Percentiles rank a stretch among this genome's conserved stretches.
These are phyloP conservation scores for Pestalotiopsis sp. DNA, from an alignment of 2,329 filamentous ascomycete genomes.

Conservation along the genomic window DNA sequence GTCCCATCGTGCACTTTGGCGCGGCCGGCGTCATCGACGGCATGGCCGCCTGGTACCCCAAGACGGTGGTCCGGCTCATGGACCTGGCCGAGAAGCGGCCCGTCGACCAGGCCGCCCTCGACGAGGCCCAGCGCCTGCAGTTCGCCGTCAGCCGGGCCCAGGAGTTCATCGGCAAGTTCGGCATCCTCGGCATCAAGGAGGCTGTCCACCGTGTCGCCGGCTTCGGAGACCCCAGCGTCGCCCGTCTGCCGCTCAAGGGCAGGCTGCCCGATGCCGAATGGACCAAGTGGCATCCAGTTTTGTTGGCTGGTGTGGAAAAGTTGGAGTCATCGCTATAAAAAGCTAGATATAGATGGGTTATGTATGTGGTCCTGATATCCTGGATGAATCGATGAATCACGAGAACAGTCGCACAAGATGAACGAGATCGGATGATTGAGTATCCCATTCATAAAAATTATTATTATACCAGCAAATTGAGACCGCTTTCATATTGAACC, in stretches of 20 bases:
- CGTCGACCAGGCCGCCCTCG: constrained; percentile 43
- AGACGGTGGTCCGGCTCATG: constrained; percentile 61
- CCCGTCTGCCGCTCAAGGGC: constrained; percentile 60
- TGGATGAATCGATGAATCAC: no score
- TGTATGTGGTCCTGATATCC: no score
- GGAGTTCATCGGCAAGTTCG: constrained; percentile 63
- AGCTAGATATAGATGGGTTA: background rate
- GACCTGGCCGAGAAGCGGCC: constrained; percentile 41
- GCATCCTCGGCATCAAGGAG: constrained; percentile 68
- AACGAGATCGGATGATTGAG: no score
- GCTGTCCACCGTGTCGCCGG: constrained; percentile 58
- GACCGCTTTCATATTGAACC: no score
- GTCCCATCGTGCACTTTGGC: constrained; percentile 64
- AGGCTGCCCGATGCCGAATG: constrained; percentile 59
- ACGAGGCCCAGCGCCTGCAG: constrained; percentile 61
- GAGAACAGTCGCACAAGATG: no score
- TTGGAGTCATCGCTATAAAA: background rate
- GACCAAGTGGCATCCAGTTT: constrained; percentile 32
- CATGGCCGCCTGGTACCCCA: constrained; percentile 66
- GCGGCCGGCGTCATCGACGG: constrained; percentile 70
- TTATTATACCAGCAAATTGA: no score
- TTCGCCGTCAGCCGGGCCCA: constrained; percentile 64
- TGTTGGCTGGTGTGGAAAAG: constrained; percentile 32
- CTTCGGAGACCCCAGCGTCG: constrained; percentile 60
- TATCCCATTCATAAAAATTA: no score